Evolutionary conservation across 208 protist species (phyloP).

Genomic region (Crithidia mellificae): DNA sequence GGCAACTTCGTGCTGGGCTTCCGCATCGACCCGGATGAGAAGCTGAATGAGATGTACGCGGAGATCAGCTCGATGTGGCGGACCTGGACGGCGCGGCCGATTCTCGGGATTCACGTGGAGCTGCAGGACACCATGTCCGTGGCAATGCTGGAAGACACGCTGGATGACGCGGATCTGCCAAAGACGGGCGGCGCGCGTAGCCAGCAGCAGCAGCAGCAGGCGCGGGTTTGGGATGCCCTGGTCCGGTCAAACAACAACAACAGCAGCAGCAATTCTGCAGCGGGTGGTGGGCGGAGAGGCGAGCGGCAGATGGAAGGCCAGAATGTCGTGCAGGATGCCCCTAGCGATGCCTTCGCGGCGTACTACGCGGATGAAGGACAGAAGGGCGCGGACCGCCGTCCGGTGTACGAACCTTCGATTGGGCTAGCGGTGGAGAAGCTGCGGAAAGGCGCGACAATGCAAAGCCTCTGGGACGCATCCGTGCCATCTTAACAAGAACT

Average conservation of each 20-base stretch:
- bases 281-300: not conserved
- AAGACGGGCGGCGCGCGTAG: not conserved
- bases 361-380: constrained; percentile 92
- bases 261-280: not conserved
- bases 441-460: constrained; percentile 70
- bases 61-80: constrained; percentile 85
- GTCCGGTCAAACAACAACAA: not conserved
- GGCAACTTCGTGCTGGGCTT: constrained; percentile 91
- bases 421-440: constrained; percentile 93
- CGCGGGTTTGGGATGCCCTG: constrained; percentile 7
- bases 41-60: constrained; percentile 72
- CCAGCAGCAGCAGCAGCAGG: not conserved
- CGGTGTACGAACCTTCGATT: constrained; percentile 77
- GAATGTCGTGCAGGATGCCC: constrained; percentile 78
- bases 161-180: constrained; percentile 3
- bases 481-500: constrained; percentile 14
- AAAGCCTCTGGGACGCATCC: constrained; percentile 78
- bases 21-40: constrained; percentile 72
- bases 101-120: constrained; percentile 78
- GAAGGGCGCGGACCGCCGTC: constrained; percentile 70
- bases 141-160: constrained; percentile 1
- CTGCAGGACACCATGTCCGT: constrained; percentile 21
- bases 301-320: constrained; percentile 52
- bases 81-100: constrained; percentile 71
- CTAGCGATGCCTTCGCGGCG: constrained; percentile 84